phyloP scores from a whole-genome alignment of 2,329 filamentous ascomycete species.

The Davidsoniella neocaledoniae region DNA sequence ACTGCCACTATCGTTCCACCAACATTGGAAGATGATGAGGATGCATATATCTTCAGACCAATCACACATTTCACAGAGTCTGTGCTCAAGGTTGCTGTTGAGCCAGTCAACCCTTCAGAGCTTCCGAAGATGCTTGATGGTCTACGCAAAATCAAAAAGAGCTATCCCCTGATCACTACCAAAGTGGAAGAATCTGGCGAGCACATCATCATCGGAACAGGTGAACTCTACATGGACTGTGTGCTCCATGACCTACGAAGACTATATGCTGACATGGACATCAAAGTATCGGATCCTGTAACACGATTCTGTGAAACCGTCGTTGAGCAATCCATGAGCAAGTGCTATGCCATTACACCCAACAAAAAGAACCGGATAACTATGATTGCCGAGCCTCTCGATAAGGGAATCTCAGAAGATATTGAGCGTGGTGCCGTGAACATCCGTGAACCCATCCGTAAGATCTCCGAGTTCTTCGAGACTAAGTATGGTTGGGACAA shows the following conservation, averaged over 20 bases:
- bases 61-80: slow-evolving; percentile 92
- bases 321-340: slow-evolving; percentile 90
- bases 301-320: slow-evolving; percentile 97
- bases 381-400: slow-evolving; percentile 91
- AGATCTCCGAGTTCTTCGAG: slow-evolving; percentile 93
- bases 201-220: slow-evolving; percentile 86
- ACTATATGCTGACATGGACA: slow-evolving; percentile 97
- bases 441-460: slow-evolving; percentile 82
- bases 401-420: slow-evolving; percentile 85
- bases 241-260: slow-evolving; percentile 85
- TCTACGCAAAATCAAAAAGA: slow-evolving; percentile 92
- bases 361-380: slow-evolving; percentile 99
- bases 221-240: slow-evolving; percentile 99
- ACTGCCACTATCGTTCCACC: slow-evolving; percentile 77
- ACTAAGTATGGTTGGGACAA: slow-evolving; percentile 96
- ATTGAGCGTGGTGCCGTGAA: slow-evolving; percentile 82
- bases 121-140: slow-evolving; percentile 98
- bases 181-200: slow-evolving; percentile 98
- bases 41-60: slow-evolving; percentile 88
- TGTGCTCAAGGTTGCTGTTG: slow-evolving; percentile 92
- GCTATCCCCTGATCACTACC: slow-evolving; percentile 84
- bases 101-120: slow-evolving; percentile 95
- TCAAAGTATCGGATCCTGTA: slow-evolving; percentile 95
- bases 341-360: slow-evolving; percentile 92
- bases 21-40: slow-evolving; percentile 69